These are phyloP conservation scores for Paramecium sonneborni DNA, from an alignment of 73 alveolate species.

Conservation along the genomic window DNA sequence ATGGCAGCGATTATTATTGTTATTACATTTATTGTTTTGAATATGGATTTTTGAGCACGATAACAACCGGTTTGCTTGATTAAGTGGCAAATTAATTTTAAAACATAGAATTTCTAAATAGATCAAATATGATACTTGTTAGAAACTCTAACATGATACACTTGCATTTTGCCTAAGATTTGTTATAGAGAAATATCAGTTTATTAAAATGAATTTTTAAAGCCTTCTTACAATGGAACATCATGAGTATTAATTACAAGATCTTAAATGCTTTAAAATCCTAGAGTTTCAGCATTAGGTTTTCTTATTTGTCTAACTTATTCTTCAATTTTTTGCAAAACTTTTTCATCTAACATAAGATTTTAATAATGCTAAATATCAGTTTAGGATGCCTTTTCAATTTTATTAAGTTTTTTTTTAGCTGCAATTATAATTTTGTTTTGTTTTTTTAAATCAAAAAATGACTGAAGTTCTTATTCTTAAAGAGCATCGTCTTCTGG, in stretches of 20 bases:
- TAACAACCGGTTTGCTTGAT: constrained; percentile 24
- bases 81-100: neutral
- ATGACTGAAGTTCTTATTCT: neutral
- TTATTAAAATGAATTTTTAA: neutral
- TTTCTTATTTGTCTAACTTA: neutral
- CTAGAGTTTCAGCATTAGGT: neutral
- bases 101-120: neutral
- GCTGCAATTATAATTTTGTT: neutral
- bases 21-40: neutral
- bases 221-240: neutral
- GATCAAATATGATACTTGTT: neutral
- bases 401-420: neutral
- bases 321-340: neutral
- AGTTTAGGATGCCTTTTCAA: neutral
- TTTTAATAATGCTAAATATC: neutral
- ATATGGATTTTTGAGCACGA: constrained; percentile 8
- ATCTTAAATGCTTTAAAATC: neutral
- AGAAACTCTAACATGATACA: constrained; percentile 1
- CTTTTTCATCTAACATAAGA: constrained; percentile 23
- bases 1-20: neutral
- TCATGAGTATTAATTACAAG: neutral
- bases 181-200: neutral
- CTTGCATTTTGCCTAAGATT: constrained; percentile 33
- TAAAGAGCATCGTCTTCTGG: constrained; percentile 15
- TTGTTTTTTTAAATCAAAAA: neutral